Base-by-base conservation (phyloP, 2,329 filamentous ascomycete genomes). In the Penicillium paneum region DNA sequence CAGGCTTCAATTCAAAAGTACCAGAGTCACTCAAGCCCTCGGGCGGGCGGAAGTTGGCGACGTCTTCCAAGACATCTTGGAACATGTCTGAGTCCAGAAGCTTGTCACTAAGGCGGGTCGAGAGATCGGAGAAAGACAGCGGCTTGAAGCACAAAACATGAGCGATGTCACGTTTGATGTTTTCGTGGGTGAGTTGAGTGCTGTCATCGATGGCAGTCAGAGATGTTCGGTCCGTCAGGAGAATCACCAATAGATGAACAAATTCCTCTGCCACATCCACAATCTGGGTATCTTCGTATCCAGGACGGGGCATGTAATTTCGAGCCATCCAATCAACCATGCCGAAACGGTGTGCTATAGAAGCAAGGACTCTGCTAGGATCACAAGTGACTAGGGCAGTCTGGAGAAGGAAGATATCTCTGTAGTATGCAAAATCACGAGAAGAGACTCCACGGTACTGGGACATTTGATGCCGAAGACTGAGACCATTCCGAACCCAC, bases 401-500 rank as follows among this genome's bases (percentile, higher is more conserved):
- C 70, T 99, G 94, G 13, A 99, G 76, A 46, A 99, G 82, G 71
- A 97, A 96, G 41, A 99, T 89, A 68, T 99, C 95, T 55, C 94
- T 85, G 65, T 97, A 93, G 67, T 97, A 93, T 1, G 91, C 91
- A 19, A 97, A 89, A 71, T 99, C 94, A 61, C 94, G 83, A 66
- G 95, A 90, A 11, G 86, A 85, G 13, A 97, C 91, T 38, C 91
- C 92, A 15, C 91, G 87, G 70, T 99, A 99, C 17, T 92, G 94
- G 49, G 89, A 89, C 70, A 95, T 94, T 73, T 99, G 94, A 71
- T 99, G 94, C 36, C 93, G 86, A 48, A 99, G 82, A 65, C 93
- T 97, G 68, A 99, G 91, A 2, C 94, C 94, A 69, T 99, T 99
- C 52, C 94, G 86, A 59, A 99, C 93, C 94, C 95, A 99, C 86